Conservation (phyloP, 2,329 filamentous ascomycete genomes). For the Ascochyta rabiei region DNA sequence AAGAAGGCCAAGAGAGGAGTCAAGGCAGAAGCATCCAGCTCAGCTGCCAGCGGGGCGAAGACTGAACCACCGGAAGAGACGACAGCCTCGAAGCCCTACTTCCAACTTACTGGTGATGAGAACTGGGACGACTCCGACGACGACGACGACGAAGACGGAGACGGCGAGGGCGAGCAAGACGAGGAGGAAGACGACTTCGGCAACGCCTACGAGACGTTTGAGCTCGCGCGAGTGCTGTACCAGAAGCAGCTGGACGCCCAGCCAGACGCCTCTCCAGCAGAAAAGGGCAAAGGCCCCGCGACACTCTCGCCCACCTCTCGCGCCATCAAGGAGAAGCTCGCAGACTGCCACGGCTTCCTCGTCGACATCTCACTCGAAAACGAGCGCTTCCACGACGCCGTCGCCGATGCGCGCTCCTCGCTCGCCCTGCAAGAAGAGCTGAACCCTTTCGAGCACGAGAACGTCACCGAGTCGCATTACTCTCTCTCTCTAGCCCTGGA, state of each 20-base stretch:
- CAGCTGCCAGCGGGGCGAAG: constrained; percentile 40
- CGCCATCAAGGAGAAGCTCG: constrained; percentile 74
- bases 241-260: constrained; percentile 60
- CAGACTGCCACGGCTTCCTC: constrained; percentile 91
- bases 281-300: constrained; percentile 56
- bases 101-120: constrained; percentile 93
- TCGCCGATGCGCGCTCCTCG: constrained; percentile 78
- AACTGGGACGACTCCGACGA: constrained; percentile 77
- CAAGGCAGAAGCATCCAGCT: constrained; percentile 44
- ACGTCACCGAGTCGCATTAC: constrained; percentile 93
- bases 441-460: constrained; percentile 78
- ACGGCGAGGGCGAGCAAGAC: constrained; percentile 54
- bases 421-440: constrained; percentile 80
- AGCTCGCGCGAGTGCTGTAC: constrained; percentile 66
- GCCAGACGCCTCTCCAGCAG: constrained; percentile 37
- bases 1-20: constrained; percentile 55
- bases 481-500: constrained; percentile 95
- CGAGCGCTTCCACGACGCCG: constrained; percentile 88
- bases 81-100: constrained; percentile 73
- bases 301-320: constrained; percentile 43
- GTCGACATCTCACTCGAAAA: constrained; percentile 98
- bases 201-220: constrained; percentile 68
- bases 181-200: constrained; percentile 67
- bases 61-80: constrained; percentile 53
- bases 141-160: constrained; percentile 65